A percentile compares a stretch with the other conserved stretches of the same genome.
phyloP scores from a whole-genome alignment of 768 basidiomycete genomes.

The Termitomyces sp. region DNA sequence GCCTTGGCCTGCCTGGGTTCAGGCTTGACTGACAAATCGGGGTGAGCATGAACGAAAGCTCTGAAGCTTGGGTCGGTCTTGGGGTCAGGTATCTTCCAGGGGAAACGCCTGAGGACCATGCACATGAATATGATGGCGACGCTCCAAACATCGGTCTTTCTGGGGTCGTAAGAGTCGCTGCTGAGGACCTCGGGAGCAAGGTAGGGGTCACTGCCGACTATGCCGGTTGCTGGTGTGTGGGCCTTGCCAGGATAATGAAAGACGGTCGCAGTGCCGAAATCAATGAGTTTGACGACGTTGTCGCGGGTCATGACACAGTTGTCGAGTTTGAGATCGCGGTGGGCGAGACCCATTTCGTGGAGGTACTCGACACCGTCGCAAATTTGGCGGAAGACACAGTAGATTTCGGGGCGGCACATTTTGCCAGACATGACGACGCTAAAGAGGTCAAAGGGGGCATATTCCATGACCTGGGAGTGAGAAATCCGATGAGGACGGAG shows the following conservation, averaged over 20 bases:
- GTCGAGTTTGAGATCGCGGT: conserved; percentile 98
- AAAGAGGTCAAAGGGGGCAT: conserved; percentile 97
- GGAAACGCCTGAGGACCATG: conserved; percentile 96
- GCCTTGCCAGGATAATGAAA: conserved; percentile 97
- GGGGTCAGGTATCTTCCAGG: conserved; percentile 97
- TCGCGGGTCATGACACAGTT: conserved; percentile 98
- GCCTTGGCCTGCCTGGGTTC: conserved; percentile 27
- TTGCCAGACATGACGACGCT: conserved; percentile 99
- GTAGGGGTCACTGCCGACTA: conserved; percentile 98
- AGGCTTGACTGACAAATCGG: conserved; percentile 62
- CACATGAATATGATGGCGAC: conserved; percentile 99
- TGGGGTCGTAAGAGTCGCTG: conserved; percentile 82
- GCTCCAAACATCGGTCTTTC: conserved; percentile 98
- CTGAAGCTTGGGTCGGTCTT: conserved; percentile 91
- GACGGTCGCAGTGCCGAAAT: conserved; percentile 99
- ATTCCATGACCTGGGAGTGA: conserved; percentile 88
- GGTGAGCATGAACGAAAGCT: conserved; percentile 89
- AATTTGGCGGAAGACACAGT: conserved; percentile 98
- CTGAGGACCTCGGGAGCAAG: conserved; percentile 92
- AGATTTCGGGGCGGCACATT: conserved; percentile 97
- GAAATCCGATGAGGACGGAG: conserved; percentile 5
- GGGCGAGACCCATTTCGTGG: conserved; percentile 95
- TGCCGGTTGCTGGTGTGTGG: conserved; percentile 72
- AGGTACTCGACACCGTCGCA: conserved; percentile 97
- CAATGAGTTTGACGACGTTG: conserved; percentile 97